Percentiles rank a stretch among this genome's conserved stretches.
These are phyloP conservation scores for Rachicladosporium sp. DNA, from an alignment of 2,329 filamentous ascomycete genomes.

Conservation along the genomic window DNA sequence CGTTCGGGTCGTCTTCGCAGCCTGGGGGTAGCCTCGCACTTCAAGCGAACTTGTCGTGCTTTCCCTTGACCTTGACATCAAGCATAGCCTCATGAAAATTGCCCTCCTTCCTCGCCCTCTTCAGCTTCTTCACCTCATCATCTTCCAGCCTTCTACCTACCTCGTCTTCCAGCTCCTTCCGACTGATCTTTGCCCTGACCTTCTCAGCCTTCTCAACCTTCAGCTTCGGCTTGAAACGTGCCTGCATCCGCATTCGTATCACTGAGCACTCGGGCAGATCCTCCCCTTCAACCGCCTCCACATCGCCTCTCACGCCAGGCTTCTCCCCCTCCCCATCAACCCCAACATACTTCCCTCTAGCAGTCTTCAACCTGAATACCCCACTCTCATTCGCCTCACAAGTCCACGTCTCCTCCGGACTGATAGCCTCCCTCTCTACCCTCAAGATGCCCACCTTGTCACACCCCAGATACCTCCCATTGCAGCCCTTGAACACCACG, in stretches of 20 bases:
- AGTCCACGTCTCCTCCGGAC: conserved; percentile 50
- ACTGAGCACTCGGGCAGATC: conserved; percentile 41
- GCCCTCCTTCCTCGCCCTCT: conserved; percentile 71
- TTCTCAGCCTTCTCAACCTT: conserved; percentile 73
- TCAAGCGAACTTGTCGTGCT: conserved; percentile 70
- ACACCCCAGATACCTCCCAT: conserved; percentile 79
- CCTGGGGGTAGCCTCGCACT: too few relatives aligned
- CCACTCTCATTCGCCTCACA: too few relatives aligned
- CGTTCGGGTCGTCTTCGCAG: too few relatives aligned
- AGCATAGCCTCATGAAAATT: conserved; percentile 80
- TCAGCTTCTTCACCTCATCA: conserved; percentile 72
- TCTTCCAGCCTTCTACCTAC: conserved; percentile 37
- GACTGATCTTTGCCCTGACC: conserved; percentile 71
- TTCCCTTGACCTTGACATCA: conserved; percentile 79
- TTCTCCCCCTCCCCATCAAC: too few relatives aligned
- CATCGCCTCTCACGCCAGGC: too few relatives aligned
- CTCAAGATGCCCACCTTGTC: conserved; percentile 70
- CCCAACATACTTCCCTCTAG: too few relatives aligned
- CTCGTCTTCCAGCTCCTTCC: conserved; percentile 47
- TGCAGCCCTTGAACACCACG: conserved; percentile 78
- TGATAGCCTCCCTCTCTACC: conserved; percentile 69
- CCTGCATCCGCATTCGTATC: conserved; percentile 82
- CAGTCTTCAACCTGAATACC: too few relatives aligned
- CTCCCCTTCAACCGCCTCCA: too few relatives aligned
- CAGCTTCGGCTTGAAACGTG: conserved; percentile 75